These are phyloP conservation scores for Penicillium freii DNA, from an alignment of 2,329 filamentous ascomycete genomes.

Conservation along the genomic window DNA sequence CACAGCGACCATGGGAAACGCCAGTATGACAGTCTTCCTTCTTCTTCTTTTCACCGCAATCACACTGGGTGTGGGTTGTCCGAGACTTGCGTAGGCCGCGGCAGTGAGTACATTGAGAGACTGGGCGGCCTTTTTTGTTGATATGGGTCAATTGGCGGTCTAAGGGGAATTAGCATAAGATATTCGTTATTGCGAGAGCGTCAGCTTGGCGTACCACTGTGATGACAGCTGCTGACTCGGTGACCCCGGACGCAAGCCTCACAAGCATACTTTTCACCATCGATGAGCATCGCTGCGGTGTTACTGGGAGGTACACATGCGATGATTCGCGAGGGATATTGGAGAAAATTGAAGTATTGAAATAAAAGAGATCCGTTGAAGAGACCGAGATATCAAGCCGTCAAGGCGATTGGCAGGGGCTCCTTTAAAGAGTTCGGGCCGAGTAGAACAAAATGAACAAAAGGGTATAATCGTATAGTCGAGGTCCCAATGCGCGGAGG, in stretches of 20 bases:
- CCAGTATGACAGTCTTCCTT: constrained; percentile 39
- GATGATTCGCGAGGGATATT: constrained; percentile 36
- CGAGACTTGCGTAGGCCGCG: constrained; percentile 94
- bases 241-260: constrained; percentile 97
- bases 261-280: constrained; percentile 97
- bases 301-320: constrained; percentile 41
- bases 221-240: constrained; percentile 97
- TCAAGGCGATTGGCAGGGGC: constrained; percentile 30
- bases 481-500: constrained; percentile 31
- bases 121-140: constrained; percentile 94
- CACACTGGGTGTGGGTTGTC: constrained; percentile 90
- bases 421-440: constrained; percentile 27
- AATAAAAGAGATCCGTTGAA: constrained; percentile 11
- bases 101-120: constrained; percentile 97
- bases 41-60: constrained; percentile 92
- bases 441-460: constrained; percentile 26
- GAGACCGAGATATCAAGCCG: constrained; percentile 24
- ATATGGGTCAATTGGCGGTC: constrained; percentile 91
- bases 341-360: constrained; percentile 18
- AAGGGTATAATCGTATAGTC: constrained; percentile 35
- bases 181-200: background rate
- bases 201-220: constrained; percentile 69
- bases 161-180: constrained; percentile 40
- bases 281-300: constrained; percentile 66
- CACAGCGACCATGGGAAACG: constrained; percentile 39